A percentile compares a stretch with the other conserved stretches of the same genome.
Evolutionary conservation across 2,329 filamentous ascomycete genomes (phyloP).

Genomic region (Aspergillus jensenii): DNA sequence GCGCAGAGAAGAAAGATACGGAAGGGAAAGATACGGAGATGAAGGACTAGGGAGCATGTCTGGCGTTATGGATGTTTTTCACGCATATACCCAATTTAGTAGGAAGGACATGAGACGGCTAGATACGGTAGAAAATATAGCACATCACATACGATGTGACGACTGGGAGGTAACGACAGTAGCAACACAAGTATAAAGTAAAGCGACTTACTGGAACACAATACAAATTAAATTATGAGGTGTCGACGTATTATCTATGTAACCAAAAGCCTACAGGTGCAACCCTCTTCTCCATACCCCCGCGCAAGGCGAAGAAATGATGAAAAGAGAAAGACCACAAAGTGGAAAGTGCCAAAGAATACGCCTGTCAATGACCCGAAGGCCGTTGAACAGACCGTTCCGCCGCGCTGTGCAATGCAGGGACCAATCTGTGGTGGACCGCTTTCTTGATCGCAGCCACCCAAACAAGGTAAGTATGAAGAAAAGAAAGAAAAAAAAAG

Average conservation of each 20-base stretch:
- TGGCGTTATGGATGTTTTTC: conserved; percentile 1
- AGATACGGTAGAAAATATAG: neutral
- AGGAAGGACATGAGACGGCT: neutral
- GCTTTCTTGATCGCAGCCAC: conserved; percentile 49
- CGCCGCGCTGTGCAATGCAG: conserved; percentile 61
- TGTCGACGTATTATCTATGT: neutral
- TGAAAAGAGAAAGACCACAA: conserved; percentile 40
- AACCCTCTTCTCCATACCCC: conserved; percentile 37
- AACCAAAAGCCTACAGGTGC: neutral
- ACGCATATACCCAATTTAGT: conserved; percentile 1
- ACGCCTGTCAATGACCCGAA: conserved; percentile 50
- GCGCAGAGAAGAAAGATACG: neutral
- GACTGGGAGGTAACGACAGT: no score
- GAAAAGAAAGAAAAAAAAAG: conserved; percentile 42
- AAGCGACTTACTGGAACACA: neutral
- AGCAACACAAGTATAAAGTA: neutral
- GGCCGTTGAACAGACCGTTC: conserved; percentile 50
- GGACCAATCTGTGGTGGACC: conserved; percentile 48
- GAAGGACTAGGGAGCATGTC: neutral
- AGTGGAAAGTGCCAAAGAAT: conserved; percentile 50
- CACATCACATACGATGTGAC: neutral
- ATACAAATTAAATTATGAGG: neutral
- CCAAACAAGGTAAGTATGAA: conserved; percentile 55
- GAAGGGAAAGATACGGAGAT: conserved; percentile 6
- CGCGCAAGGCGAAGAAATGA: conserved; percentile 37